Evolutionary conservation across 2,329 filamentous ascomycete genomes (phyloP).

Genomic region (Botryotinia calthae): DNA sequence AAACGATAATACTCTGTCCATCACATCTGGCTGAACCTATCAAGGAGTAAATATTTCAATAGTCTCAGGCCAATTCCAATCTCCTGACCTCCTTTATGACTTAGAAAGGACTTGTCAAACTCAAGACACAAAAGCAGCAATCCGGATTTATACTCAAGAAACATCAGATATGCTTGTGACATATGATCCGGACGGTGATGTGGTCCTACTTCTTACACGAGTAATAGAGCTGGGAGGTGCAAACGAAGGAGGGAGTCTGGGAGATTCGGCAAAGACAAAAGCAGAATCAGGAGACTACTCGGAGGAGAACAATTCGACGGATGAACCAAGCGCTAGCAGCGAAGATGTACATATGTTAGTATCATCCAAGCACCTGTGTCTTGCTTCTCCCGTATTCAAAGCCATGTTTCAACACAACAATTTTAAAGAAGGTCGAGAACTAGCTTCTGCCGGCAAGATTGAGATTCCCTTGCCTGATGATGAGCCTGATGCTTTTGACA

Average conservation of each 20-base stretch:
- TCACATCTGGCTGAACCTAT: background rate
- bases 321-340: too few relatives aligned
- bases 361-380: slow-evolving; percentile 17
- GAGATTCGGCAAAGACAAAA: background rate
- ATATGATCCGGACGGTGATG: slow-evolving; percentile 14
- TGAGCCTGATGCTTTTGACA: slow-evolving; percentile 15
- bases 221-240: background rate
- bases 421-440: slow-evolving; percentile 11
- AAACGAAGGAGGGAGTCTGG: background rate
- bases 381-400: slow-evolving; percentile 19
- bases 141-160: background rate
- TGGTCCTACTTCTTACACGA: slow-evolving; percentile 5
- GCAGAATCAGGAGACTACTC: background rate
- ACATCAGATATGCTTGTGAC: background rate
- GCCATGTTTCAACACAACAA: slow-evolving; percentile 11
- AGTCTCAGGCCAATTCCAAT: background rate
- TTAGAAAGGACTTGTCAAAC: background rate
- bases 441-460: background rate
- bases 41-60: background rate
- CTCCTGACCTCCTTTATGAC: background rate
- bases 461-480: slow-evolving; percentile 16
- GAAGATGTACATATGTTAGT: slow-evolving; percentile 17
- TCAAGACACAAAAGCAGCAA: background rate
- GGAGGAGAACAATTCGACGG: background rate
- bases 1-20: background rate